Evolutionary conservation across 176 grass and related monocot species (phyloP).

Genomic region (Dactylis glomerata): DNA sequence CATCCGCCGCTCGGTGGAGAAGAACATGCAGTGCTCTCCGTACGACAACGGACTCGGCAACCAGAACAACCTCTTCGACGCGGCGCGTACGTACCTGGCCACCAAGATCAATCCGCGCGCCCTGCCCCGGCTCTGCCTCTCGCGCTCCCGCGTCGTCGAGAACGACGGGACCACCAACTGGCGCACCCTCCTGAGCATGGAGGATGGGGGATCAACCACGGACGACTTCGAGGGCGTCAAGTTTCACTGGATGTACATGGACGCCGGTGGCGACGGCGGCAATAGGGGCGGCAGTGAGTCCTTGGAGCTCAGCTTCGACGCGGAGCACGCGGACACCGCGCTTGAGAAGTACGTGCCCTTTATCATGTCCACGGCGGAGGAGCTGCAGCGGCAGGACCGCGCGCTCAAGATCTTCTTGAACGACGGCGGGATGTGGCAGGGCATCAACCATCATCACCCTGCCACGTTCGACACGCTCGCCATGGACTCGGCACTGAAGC

Average conservation of each 20-base stretch:
- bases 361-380: background rate
- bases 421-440: background rate
- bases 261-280: background rate
- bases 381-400: background rate
- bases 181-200: background rate
- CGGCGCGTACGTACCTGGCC: background rate
- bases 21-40: background rate
- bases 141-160: background rate
- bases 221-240: background rate
- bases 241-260: background rate
- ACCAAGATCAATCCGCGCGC: background rate
- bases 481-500: constrained; percentile 4
- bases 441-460: constrained; percentile 3
- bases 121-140: background rate
- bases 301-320: constrained; percentile 1
- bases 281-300: background rate
- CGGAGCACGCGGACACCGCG: background rate
- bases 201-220: background rate
- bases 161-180: background rate
- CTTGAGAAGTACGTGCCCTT: constrained; percentile 3
- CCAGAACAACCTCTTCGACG: background rate
- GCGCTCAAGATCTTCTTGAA: constrained; percentile 10
- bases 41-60: background rate
- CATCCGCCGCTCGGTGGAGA: background rate
- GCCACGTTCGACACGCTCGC: background rate